Conservation (phyloP, 495 filamentous ascomycete genomes). For the Barbatosphaeria neglecta region DNA sequence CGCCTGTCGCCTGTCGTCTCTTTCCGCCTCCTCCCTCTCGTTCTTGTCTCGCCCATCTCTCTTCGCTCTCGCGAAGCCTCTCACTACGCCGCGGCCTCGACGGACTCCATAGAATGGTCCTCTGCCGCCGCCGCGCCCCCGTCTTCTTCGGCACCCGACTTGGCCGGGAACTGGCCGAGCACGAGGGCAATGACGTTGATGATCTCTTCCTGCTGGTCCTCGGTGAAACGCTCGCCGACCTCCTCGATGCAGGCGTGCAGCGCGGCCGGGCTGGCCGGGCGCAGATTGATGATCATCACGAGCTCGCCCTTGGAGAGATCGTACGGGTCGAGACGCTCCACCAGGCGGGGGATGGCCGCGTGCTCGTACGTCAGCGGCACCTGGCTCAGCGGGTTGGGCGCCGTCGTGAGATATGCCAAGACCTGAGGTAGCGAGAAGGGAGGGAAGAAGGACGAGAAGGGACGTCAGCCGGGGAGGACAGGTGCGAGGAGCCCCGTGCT, state of each 20-base stretch:
- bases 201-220: constrained; percentile 29
- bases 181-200: constrained; percentile 28
- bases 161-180: constrained; percentile 23
- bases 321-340: constrained; percentile 23
- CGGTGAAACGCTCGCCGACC: constrained; percentile 30
- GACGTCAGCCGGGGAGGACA: background rate
- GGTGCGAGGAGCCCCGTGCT: background rate
- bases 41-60: too few species aligned
- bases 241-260: constrained; percentile 33
- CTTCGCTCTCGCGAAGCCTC: too few species aligned
- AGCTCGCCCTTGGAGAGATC: constrained; percentile 34
- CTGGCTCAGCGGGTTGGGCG: constrained; percentile 29
- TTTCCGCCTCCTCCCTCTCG: too few species aligned
- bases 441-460: too few species aligned
- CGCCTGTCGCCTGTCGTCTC: too few species aligned
- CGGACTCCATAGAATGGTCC: background rate
- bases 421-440: constrained; percentile 11
- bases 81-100: background rate
- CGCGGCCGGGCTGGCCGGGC: constrained; percentile 20
- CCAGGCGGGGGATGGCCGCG: constrained; percentile 16
- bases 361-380: constrained; percentile 25
- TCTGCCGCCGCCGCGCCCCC: constrained; percentile 8
- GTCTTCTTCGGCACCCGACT: constrained; percentile 3
- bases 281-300: constrained; percentile 33
- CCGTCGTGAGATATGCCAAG: constrained; percentile 23